These are phyloP conservation scores for Gnomoniopsis smithogilvyi DNA, from an alignment of 2,329 filamentous ascomycete species.

Conservation along the genomic window DNA sequence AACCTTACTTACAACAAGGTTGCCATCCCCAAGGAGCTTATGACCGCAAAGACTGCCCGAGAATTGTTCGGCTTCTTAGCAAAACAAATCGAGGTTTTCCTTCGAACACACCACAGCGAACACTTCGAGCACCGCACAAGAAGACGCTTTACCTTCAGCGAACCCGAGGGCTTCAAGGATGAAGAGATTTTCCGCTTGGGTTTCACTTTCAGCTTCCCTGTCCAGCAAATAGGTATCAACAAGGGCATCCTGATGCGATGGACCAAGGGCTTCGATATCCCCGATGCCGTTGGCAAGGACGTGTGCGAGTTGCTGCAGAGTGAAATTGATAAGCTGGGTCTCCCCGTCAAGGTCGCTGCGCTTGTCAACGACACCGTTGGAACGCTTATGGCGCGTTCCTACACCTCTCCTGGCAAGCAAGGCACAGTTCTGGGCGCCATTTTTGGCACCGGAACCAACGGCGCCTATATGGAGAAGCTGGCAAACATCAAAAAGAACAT, in stretches of 20 bases:
- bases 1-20: constrained; percentile 91
- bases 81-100: constrained; percentile 85
- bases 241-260: constrained; percentile 91
- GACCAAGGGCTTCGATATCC: constrained; percentile 98
- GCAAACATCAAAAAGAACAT: constrained; percentile 77
- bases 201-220: constrained; percentile 99
- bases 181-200: constrained; percentile 87
- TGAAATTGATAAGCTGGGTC: constrained; percentile 80
- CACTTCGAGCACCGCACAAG: constrained; percentile 72
- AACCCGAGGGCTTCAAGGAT: constrained; percentile 58
- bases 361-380: constrained; percentile 97
- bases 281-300: constrained; percentile 91
- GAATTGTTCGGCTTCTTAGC: constrained; percentile 92
- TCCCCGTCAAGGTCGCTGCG: constrained; percentile 92
- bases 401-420: constrained; percentile 84
- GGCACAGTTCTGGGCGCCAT: constrained; percentile 91
- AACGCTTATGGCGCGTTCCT: constrained; percentile 95
- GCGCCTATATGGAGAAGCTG: constrained; percentile 93
- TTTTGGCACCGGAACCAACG: constrained; percentile 96
- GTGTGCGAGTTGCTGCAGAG: constrained; percentile 85
- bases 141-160: constrained; percentile 59
- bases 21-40: constrained; percentile 82
- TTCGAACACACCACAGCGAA: constrained; percentile 82
- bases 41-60: constrained; percentile 81
- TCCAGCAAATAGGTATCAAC: constrained; percentile 92